Conservation (phyloP, 257 asterid genomes). For the Cinchona pubescens region DNA sequence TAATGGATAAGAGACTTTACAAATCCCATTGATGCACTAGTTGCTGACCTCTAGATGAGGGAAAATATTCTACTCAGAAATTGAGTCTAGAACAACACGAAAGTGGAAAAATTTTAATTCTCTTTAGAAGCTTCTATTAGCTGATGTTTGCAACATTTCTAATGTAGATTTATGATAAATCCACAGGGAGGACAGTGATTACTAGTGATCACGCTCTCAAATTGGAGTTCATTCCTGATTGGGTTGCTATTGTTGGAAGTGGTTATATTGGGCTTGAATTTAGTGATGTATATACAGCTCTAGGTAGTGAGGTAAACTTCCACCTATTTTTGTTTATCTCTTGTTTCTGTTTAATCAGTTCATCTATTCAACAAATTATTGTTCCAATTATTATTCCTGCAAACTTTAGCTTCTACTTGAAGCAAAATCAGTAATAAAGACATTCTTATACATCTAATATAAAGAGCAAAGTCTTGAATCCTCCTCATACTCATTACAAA, state of each 20-base stretch:
- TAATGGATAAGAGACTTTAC: too few species aligned
- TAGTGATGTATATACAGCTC: constrained; percentile 96
- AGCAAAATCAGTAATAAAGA: too few species aligned
- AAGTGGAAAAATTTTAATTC: constrained; percentile 1
- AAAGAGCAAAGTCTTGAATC: too few species aligned
- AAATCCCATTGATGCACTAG: too few species aligned
- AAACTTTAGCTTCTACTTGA: neutral
- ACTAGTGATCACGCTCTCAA: constrained; percentile 97
- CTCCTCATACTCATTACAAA: neutral
- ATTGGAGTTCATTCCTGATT: constrained; percentile 79
- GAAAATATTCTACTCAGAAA: too few species aligned
- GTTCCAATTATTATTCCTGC: neutral
- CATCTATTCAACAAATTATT: neutral
- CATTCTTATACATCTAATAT: too few species aligned
- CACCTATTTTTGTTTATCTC: neutral
- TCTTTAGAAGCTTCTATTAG: constrained; percentile 3
- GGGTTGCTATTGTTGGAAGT: constrained; percentile 98
- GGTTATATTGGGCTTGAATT: constrained; percentile 97
- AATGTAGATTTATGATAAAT: too few species aligned
- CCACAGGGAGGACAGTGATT: constrained; percentile 91
- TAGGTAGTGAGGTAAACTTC: constrained; percentile 80
- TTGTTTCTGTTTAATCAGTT: neutral
- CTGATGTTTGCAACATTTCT: too few species aligned
- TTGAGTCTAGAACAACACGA: too few species aligned
- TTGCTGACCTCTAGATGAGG: too few species aligned